A percentile compares a stretch with the other conserved stretches of the same genome.
Conservation (phyloP, 495 filamentous ascomycete genomes). For the Hyaloscypha finlandica region DNA sequence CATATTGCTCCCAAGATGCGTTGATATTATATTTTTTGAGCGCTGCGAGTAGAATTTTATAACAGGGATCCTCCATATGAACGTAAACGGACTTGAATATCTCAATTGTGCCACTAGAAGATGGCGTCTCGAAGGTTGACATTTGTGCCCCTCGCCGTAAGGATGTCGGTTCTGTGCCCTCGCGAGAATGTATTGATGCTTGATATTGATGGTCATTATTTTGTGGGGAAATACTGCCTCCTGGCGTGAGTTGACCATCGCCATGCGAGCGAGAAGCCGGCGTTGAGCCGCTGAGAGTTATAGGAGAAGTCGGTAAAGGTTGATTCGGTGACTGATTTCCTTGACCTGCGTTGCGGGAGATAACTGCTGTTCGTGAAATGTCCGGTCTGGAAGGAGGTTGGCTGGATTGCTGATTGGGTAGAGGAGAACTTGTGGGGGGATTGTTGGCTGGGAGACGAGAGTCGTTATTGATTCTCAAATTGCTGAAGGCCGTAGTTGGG, state of each 20-base stretch:
- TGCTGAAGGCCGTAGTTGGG: no score
- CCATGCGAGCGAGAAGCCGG: constrained; percentile 58
- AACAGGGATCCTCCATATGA: constrained; percentile 94
- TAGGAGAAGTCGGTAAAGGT: constrained; percentile 82
- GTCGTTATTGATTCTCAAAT: no score
- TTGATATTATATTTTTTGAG: constrained; percentile 98
- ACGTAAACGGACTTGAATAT: constrained; percentile 99
- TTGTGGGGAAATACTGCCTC: constrained; percentile 46
- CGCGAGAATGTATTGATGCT: constrained; percentile 37
- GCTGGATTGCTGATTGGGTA: no score
- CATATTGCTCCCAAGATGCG: constrained; percentile 94
- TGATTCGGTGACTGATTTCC: constrained; percentile 64
- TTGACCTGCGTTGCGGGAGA: no score
- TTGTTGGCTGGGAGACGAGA: no score
- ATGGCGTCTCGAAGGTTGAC: constrained; percentile 51
- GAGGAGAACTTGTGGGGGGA: no score
- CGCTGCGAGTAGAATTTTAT: constrained; percentile 94
- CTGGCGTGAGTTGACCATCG: constrained; percentile 47
- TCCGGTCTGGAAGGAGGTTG: no score
- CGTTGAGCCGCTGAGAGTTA: constrained; percentile 41
- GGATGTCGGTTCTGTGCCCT: constrained; percentile 39
- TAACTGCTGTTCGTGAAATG: no score
- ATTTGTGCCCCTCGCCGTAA: constrained; percentile 52
- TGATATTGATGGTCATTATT: constrained; percentile 47
- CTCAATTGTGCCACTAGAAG: constrained; percentile 53